These are phyloP conservation scores for Carallia brachiata DNA, from an alignment of 345 rosid genomes.

Conservation along the genomic window DNA sequence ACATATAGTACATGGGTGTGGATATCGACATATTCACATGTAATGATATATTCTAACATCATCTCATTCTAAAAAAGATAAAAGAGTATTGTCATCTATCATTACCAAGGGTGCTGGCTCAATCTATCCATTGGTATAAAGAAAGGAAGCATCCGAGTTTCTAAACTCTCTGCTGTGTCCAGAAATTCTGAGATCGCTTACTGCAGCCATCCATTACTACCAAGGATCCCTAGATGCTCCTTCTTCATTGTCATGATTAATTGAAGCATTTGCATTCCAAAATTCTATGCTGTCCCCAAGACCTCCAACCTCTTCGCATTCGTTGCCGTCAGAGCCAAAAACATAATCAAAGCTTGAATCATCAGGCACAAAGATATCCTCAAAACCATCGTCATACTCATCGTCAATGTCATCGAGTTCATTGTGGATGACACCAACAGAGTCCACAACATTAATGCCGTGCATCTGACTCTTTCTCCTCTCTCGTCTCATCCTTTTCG, in stretches of 20 bases:
- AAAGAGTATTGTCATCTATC: no score
- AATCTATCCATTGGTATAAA: no score
- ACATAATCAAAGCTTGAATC: constrained; percentile 52
- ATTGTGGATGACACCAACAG: constrained; percentile 9
- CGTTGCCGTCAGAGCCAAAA: constrained; percentile 29
- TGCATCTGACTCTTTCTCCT: constrained; percentile 36
- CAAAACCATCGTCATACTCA: constrained; percentile 68
- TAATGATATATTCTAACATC: no score
- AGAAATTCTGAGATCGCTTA: background rate
- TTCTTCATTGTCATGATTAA: constrained; percentile 5
- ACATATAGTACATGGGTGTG: no score
- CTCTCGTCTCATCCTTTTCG: constrained; percentile 65
- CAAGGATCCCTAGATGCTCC: constrained; percentile 40
- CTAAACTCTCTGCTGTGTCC: no score
- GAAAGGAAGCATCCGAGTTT: no score
- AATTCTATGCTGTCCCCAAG: constrained; percentile 33
- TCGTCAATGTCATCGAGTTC: constrained; percentile 23
- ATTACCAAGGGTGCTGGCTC: no score
- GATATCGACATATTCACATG: no score
- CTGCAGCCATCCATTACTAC: constrained; percentile 29
- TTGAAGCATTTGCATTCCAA: constrained; percentile 51
- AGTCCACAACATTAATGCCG: constrained; percentile 4
- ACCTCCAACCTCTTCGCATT: constrained; percentile 14
- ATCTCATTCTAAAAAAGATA: no score
- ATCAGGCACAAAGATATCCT: constrained; percentile 59